A percentile compares a stretch with the other conserved stretches of the same genome.
These are phyloP conservation scores for Megacollybia marginata DNA, from an alignment of 768 basidiomycete species.

Conservation along the genomic window DNA sequence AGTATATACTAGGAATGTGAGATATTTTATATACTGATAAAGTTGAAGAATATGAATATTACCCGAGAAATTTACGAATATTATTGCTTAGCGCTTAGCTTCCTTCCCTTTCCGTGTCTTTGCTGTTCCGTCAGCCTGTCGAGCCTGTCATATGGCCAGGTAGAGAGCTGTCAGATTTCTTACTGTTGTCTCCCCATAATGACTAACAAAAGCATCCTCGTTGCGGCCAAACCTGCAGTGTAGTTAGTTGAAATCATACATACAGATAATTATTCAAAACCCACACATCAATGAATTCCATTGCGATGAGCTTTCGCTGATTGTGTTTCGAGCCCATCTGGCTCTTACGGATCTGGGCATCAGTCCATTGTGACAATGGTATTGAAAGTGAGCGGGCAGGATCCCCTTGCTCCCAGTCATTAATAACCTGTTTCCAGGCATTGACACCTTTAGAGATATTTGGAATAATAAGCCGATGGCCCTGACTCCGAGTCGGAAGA, in stretches of 20 bases:
- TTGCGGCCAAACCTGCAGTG: too few species aligned
- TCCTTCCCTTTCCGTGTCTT: too few species aligned
- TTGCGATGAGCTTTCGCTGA: not conserved
- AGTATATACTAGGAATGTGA: too few species aligned
- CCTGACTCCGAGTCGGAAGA: not conserved
- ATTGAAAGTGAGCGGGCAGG: not conserved
- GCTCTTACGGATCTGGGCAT: not conserved
- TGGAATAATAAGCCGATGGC: not conserved
- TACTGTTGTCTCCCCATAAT: too few species aligned
- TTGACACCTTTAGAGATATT: not conserved
- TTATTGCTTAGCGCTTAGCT: too few species aligned
- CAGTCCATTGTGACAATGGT: slow-evolving; percentile 6
- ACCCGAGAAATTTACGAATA: too few species aligned
- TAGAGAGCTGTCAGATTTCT: too few species aligned
- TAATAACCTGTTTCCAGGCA: slow-evolving; percentile 4
- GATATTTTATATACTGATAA: too few species aligned
- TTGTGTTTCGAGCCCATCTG: not conserved
- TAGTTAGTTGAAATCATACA: not conserved
- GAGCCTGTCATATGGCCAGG: too few species aligned
- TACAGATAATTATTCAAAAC: not conserved
- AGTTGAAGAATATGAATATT: too few species aligned
- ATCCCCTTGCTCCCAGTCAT: slow-evolving; percentile 1
- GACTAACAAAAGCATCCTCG: too few species aligned
- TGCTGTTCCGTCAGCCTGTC: too few species aligned
- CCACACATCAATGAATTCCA: not conserved